Evolutionary conservation across 208 protist species (phyloP).

Genomic region (Acanthamoeba healyi): DNA sequence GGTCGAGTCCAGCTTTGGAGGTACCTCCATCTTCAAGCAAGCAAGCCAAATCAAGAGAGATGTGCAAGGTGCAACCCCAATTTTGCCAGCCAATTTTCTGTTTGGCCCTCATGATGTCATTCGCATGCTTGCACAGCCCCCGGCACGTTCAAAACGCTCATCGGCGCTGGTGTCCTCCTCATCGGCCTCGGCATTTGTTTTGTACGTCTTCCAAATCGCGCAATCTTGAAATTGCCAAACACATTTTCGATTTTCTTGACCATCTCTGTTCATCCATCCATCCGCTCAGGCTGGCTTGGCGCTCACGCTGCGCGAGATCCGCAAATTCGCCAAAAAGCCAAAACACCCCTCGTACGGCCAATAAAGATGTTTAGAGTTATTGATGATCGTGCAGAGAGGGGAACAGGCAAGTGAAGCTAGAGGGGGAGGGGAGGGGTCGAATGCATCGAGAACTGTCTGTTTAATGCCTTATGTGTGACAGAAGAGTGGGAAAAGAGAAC

Average conservation of each 20-base stretch:
- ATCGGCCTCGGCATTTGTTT: slow-evolving; percentile 53
- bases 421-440: neutral
- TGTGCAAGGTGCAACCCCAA: neutral
- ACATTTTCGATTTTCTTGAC: neutral
- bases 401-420: neutral
- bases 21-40: slow-evolving; percentile 60
- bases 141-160: neutral
- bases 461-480: slow-evolving; percentile 61
- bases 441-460: slow-evolving; percentile 39
- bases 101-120: neutral
- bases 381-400: neutral
- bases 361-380: neutral
- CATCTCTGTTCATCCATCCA: too few relatives aligned
- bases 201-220: neutral
- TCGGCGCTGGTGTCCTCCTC: slow-evolving; percentile 13
- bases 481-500: slow-evolving; percentile 43
- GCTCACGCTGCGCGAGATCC: slow-evolving; percentile 60
- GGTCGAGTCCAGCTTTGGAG: slow-evolving; percentile 22
- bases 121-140: neutral
- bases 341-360: neutral
- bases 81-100: neutral
- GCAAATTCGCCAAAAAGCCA: slow-evolving; percentile 39
- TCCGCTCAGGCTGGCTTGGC: slow-evolving; percentile 1
- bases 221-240: too few relatives aligned
- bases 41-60: neutral